phyloP scores from a whole-genome alignment of 768 basidiomycete species.

The Xerocomus potaroensis region DNA sequence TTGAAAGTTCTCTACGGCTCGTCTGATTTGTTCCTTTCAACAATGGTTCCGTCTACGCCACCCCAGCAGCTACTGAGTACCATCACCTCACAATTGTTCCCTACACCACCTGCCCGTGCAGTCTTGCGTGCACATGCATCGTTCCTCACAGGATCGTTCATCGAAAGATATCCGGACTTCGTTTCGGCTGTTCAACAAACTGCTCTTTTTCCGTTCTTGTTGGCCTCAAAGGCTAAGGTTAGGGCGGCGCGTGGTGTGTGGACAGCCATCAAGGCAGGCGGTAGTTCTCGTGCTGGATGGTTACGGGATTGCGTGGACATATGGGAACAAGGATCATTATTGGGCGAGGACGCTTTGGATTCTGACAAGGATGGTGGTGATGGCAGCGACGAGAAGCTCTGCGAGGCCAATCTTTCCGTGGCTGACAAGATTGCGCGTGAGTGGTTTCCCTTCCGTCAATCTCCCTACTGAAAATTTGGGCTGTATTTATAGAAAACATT shows the following conservation, averaged over 20 bases:
- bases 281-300: slow-evolving; percentile 35
- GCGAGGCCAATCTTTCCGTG: slow-evolving; percentile 48
- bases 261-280: slow-evolving; percentile 52
- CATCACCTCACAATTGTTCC: slow-evolving; percentile 23
- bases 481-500: slow-evolving; percentile 54
- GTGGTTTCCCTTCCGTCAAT: neutral
- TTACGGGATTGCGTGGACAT: slow-evolving; percentile 52
- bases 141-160: slow-evolving; percentile 52
- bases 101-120: slow-evolving; percentile 45
- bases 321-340: slow-evolving; percentile 31
- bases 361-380: slow-evolving; percentile 29
- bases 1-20: slow-evolving; percentile 64
- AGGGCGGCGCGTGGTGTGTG: slow-evolving; percentile 66
- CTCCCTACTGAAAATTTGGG: neutral
- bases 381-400: slow-evolving; percentile 42
- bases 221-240: slow-evolving; percentile 69
- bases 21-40: slow-evolving; percentile 42
- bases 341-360: slow-evolving; percentile 24
- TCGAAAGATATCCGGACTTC: slow-evolving; percentile 25
- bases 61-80: slow-evolving; percentile 23
- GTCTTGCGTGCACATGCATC: slow-evolving; percentile 51
- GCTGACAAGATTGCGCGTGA: slow-evolving; percentile 64
- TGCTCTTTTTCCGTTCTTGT: slow-evolving; percentile 66
- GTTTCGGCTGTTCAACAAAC: slow-evolving; percentile 40
- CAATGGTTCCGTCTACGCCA: slow-evolving; percentile 13